Evolutionary conservation across 2,329 filamentous ascomycete genomes (phyloP), one percentile per base, ranked within the genome.

Genomic region (Fusarium penzigii): DNA sequence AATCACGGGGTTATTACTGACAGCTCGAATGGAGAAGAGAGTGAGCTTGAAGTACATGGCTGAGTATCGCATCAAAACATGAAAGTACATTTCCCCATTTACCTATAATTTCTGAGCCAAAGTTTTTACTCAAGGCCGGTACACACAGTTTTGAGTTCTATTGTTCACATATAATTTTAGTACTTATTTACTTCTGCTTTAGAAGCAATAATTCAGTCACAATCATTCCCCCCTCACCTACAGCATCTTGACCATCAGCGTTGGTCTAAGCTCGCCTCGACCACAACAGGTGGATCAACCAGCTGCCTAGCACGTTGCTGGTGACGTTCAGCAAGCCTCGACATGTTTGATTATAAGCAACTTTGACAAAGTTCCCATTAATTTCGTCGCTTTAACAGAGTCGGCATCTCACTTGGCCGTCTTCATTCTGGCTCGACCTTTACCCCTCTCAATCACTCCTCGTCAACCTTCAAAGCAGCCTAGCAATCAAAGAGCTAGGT

Each of bases 201-300:
- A 25, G 5, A 25, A 7, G 4, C 7, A 25, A 25, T 7, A 25
- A 5, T 25, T 47, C 44, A 48, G 48, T 10, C n/a, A 40, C 17
- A 12, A 5, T 17, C n/a, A 16, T 14, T 17, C 3, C 39, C 14
- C 10, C 55, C 57, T 42, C 43, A 55, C 39, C 6, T 40, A 13
- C 32, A 36, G 10, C 9, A 36, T 14, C 10, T 36, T 36, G 10
- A 11, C 32, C 13, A 14, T 11, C 13, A 36, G 9, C 32, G 10
- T 36, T 36, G 32, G 32, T 36, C 32, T 14, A 11, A 36, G 32
- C 32, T 36, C 32, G 9, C 32, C 32, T 36, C 32, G 13, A 36
- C 13, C 13, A 11, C 54, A 48, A 49, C 47, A 51, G 48, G 57
- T 60, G 57, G 57, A 53, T 48, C 57, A 58, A 29, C 50, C 55